Evolutionary conservation across 129 eudicot genomes (phyloP).

Genomic region (Helianthus tuberosus): DNA sequence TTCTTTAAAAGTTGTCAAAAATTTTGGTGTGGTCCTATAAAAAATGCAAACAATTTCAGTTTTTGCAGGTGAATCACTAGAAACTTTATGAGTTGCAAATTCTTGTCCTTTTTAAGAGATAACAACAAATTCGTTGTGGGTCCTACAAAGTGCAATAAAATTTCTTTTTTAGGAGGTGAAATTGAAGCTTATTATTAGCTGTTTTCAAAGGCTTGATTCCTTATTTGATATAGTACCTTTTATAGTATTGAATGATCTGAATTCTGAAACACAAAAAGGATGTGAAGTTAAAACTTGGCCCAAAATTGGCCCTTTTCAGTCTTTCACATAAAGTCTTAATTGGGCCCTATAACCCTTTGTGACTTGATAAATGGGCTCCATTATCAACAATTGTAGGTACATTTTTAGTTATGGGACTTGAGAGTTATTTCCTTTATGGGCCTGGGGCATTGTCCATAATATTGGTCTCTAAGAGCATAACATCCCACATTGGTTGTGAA

Average conservation of each 20-base stretch:
- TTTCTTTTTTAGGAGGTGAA: not conserved
- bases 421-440: not conserved
- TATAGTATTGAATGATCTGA: not conserved
- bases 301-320: too few species aligned
- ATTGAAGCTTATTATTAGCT: not conserved
- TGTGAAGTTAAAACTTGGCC: too few species aligned
- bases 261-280: too few species aligned
- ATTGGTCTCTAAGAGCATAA: not conserved
- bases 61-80: not conserved
- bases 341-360: too few species aligned
- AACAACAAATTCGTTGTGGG: constrained; percentile 9
- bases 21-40: not conserved
- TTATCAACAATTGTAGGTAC: not conserved
- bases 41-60: not conserved
- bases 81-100: not conserved
- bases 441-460: not conserved
- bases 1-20: not conserved
- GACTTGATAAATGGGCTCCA: not conserved
- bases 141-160: constrained; percentile 4
- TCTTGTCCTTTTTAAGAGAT: not conserved
- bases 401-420: too few species aligned
- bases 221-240: not conserved
- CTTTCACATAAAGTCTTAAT: too few species aligned
- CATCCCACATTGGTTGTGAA: too few species aligned
- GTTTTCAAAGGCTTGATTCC: not conserved